Evolutionary conservation across 768 basidiomycete species (phyloP).

Genomic region (Boletus tomentosulus): DNA sequence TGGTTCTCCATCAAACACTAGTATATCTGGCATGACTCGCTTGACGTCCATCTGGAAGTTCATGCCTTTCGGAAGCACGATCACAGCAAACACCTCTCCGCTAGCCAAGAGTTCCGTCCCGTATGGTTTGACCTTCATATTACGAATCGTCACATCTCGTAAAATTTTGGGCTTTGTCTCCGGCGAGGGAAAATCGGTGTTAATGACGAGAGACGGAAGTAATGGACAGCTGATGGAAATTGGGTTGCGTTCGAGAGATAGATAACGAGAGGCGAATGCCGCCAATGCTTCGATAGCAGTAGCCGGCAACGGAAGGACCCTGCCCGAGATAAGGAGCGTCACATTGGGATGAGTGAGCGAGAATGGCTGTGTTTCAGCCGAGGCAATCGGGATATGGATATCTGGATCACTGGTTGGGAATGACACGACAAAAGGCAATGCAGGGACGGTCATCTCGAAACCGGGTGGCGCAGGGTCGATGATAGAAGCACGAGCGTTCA

Average conservation of each 20-base stretch:
- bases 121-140: slow-evolving; percentile 65
- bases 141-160: slow-evolving; percentile 64
- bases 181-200: slow-evolving; percentile 62
- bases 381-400: slow-evolving; percentile 44
- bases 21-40: slow-evolving; percentile 67
- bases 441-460: slow-evolving; percentile 49
- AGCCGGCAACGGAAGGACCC: slow-evolving; percentile 50
- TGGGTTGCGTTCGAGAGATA: slow-evolving; percentile 52
- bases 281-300: slow-evolving; percentile 44
- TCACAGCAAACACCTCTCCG: slow-evolving; percentile 59
- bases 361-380: slow-evolving; percentile 53
- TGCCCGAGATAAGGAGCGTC: slow-evolving; percentile 53
- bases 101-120: slow-evolving; percentile 55
- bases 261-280: slow-evolving; percentile 58
- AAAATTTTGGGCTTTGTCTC: slow-evolving; percentile 61
- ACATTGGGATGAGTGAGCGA: slow-evolving; percentile 64
- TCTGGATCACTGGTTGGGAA: slow-evolving; percentile 34
- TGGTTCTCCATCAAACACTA: slow-evolving; percentile 72
- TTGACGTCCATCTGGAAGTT: slow-evolving; percentile 59
- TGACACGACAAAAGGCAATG: slow-evolving; percentile 60
- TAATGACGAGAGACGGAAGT: slow-evolving; percentile 44
- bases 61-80: slow-evolving; percentile 69
- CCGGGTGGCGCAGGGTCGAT: slow-evolving; percentile 52
- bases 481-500: slow-evolving; percentile 53
- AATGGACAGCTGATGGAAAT: slow-evolving; percentile 57